phyloP scores from a whole-genome alignment of 2,329 filamentous ascomycete genomes.

The Colletotrichum sp. region DNA sequence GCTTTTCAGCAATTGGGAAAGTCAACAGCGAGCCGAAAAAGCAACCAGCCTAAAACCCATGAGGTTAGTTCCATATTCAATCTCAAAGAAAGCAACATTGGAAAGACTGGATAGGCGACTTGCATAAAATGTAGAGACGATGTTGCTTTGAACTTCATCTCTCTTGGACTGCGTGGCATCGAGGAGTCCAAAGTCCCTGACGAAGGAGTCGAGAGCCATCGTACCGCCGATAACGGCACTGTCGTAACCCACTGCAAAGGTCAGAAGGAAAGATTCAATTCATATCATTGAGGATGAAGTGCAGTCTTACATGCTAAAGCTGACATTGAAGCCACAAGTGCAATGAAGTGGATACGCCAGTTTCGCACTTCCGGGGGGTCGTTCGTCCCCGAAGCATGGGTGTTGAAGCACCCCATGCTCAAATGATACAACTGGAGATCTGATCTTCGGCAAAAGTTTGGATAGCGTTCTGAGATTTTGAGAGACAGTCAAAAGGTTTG shows the following conservation, averaged over 20 bases:
- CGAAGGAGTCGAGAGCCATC: background rate
- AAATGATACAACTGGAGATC: background rate
- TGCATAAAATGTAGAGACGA: slow-evolving; percentile 50
- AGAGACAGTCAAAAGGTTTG: background rate
- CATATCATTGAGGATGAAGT: background rate
- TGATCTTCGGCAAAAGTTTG: background rate
- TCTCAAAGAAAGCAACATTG: background rate
- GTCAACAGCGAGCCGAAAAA: background rate
- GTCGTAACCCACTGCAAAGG: background rate
- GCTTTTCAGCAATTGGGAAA: background rate
- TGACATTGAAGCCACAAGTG: slow-evolving; percentile 26
- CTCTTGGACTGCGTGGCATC: background rate
- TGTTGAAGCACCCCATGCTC: background rate
- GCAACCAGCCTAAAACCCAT: background rate
- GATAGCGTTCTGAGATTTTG: background rate
- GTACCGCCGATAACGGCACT: background rate
- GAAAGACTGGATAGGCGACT: fast-evolving
- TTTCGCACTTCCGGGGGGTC: slow-evolving; percentile 11
- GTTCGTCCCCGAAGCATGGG: slow-evolving; percentile 11
- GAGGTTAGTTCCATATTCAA: background rate
- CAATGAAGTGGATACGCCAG: slow-evolving; percentile 26
- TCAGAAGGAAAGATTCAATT: fast-evolving
- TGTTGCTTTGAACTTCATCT: slow-evolving; percentile 29
- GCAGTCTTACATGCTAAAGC: slow-evolving; percentile 21
- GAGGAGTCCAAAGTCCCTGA: slow-evolving; percentile 21